Base-by-base conservation (phyloP, 345 rosid species). In the Populus davidiana region DNA sequence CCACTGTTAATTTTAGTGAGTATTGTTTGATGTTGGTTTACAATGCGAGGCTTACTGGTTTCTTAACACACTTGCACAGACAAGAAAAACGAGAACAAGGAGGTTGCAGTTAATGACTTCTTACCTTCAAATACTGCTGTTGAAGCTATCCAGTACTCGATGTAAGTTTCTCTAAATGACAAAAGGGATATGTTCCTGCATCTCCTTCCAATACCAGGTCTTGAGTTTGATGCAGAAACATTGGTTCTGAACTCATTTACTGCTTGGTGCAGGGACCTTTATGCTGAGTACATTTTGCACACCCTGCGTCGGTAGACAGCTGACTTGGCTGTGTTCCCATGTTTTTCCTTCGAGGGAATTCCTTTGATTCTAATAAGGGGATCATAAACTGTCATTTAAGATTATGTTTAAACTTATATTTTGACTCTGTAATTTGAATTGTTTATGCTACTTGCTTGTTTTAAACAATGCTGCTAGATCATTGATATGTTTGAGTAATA, bases 81-180 rank as follows among this genome's bases (percentile, higher is more conserved):
- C 82, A 95, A 95, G 90, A 95, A 95, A 85, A 95, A 95, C 54
- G 99, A 95, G 88, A 90, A 95, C 90, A 93, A 95, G 87, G 92
- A 87, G 85, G 99, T 95, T 59, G 99, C 99, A 38, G 99, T 95
- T 33, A 88, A 95, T 35, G 97, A 95, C 2, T 93, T 95, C 70
- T 78, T 95, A 71, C 98, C 99, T 69, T 71, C 98, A 10, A 78
- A 75, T 49, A 65, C 83, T 23, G 98, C 98, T 49, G 72, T 78
- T 50, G 94, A 82, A 80, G 99, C 98, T 77, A 90, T 95, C 78
- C 96, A 91, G 81, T 84, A 93, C 85, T 95, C 99, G 5, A 95
- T 93, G 99, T 95, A 88, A 84, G 79, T 70, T 54, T 63, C 47
- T 65, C 56, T 16, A 14, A 23, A 39, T 33, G 18, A 50, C 11